Evolutionary conservation across 2,329 filamentous ascomycete species (phyloP).

Genomic region (Claviceps monticola): DNA sequence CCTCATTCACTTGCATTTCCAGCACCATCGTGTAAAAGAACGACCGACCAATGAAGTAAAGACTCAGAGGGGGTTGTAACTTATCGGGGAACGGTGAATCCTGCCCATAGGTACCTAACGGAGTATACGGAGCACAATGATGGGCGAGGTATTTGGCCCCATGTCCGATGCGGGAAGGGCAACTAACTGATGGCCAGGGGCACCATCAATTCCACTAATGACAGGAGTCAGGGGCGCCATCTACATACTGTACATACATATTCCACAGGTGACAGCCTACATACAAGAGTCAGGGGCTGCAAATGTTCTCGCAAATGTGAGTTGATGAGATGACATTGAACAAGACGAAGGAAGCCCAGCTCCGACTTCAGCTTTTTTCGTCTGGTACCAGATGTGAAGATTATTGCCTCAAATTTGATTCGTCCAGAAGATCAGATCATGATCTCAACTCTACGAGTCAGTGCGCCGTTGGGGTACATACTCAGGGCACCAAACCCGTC

Average conservation of each 20-base stretch:
- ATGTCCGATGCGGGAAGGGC: background rate
- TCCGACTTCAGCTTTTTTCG: background rate
- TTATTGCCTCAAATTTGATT: background rate
- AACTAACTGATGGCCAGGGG: background rate
- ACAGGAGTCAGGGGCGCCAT: background rate
- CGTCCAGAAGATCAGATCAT: background rate
- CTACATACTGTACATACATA: background rate
- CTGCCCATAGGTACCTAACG: no score
- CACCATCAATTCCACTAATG: background rate
- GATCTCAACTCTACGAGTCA: slow-evolving; percentile 1
- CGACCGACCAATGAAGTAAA: background rate
- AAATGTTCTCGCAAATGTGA: no score
- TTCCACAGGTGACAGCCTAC: background rate
- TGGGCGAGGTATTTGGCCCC: background rate
- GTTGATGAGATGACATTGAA: no score
- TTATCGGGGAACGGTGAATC: background rate
- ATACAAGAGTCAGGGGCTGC: no score
- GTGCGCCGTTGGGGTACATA: background rate
- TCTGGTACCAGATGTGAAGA: background rate
- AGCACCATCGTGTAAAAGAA: background rate
- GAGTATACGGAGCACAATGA: background rate
- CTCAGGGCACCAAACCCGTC: background rate
- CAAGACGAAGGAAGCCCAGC: no score
- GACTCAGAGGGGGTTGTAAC: background rate
- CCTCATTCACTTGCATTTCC: no score